Base-by-base conservation (phyloP, 176 grass and related monocot genomes). In the Carex scoparia region DNA sequence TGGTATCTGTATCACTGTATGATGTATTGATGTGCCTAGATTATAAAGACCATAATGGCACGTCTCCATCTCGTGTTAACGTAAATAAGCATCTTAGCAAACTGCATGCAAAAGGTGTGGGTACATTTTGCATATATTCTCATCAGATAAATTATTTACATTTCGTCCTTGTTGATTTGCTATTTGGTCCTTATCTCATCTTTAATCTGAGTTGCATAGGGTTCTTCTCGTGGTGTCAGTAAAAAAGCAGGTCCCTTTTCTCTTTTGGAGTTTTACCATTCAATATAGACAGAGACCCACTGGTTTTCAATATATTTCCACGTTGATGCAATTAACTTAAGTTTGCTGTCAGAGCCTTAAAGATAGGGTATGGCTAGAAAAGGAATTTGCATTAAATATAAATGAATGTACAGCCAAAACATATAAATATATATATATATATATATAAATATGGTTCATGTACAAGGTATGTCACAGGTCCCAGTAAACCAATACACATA, bases 301-400 rank as follows among this genome's bases (percentile, higher is more conserved):
- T 32, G 9, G 55, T 62, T n/a, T 15, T 61, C 14, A 19, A 82
- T 28, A 7, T 11, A 33, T 18, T 82, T 18, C 28, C 78, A 81
- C 14, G 10, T 70, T 10, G 5, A 40, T 42, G n/a, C 11, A 81
- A 32, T 44, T 63, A 62, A n/a, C 79, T 27, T 12, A 35, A 2
- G 6, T 58, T 80, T 80, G 8, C 0, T 9, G 23, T 40, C 57
- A 48, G 32, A 59, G 77, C 16, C 31, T 49, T 12, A 81, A 18
- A 16, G 58, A 4, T 44, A 28, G 5, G 14, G 32, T 23, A 23
- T 81, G 76, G 64, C 57, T 64, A 81, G 8, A 61, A 40, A 16
- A 54, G 31, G 79, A 62, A 64, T 65, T 65, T 28, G 73, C 73
- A 55, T 77, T 77, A 32, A 77, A 32, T 56, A 77, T 7, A 33